Evolutionary conservation across 2,329 filamentous ascomycete genomes (phyloP).

Genomic region (Cladosporium sphaerospermum): DNA sequence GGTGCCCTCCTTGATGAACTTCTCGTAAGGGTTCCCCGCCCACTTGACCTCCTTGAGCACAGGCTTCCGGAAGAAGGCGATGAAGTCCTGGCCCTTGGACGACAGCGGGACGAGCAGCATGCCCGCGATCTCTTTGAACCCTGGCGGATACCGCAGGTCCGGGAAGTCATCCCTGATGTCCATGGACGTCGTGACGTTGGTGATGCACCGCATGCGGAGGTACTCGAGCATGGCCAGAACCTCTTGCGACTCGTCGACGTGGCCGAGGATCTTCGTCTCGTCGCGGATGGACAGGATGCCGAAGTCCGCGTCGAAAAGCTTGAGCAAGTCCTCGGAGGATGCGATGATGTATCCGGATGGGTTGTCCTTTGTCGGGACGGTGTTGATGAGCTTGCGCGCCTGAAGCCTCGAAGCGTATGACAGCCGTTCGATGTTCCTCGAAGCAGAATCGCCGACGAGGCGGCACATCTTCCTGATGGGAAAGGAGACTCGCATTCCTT

Average conservation of each 20-base stretch:
- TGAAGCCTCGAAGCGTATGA: constrained; percentile 81
- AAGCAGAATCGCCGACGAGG: constrained; percentile 77
- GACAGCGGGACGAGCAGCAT: constrained; percentile 77
- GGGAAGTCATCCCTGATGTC: constrained; percentile 73
- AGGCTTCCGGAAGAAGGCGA: constrained; percentile 80
- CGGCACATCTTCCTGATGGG: constrained; percentile 90
- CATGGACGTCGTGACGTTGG: constrained; percentile 69
- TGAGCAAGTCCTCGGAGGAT: constrained; percentile 77
- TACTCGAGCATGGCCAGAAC: constrained; percentile 80
- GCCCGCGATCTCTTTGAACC: constrained; percentile 71
- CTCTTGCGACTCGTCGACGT: constrained; percentile 70
- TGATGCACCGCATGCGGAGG: constrained; percentile 66
- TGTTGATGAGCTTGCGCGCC: constrained; percentile 82
- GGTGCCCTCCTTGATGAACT: constrained; percentile 65
- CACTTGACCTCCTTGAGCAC: constrained; percentile 73
- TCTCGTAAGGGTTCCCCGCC: constrained; percentile 84
- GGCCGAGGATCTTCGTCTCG: constrained; percentile 82
- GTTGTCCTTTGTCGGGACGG: constrained; percentile 70
- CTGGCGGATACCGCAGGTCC: constrained; percentile 71
- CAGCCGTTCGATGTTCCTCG: constrained; percentile 77
- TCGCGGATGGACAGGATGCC: constrained; percentile 76
- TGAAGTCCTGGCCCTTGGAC: constrained; percentile 71
- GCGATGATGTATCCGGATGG: constrained; percentile 87
- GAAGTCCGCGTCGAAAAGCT: constrained; percentile 80
- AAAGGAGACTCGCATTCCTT: constrained; percentile 85